Evolutionary conservation across 306 rosid genomes (phyloP), one percentile per base, ranked within the genome.

Genomic region (Acacia crassicarpa): DNA sequence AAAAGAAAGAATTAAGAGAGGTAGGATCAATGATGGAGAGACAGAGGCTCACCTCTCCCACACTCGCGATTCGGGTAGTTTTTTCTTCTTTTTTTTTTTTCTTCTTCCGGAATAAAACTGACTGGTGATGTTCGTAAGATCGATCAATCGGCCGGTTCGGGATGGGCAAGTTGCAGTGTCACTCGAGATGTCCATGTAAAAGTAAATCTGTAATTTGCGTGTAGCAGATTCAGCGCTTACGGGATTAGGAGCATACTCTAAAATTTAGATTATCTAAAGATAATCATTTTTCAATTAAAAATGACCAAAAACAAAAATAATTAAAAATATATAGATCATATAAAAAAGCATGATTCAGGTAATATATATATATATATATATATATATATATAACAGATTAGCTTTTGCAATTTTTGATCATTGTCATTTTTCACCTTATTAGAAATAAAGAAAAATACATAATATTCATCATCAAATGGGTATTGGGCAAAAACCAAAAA

Each of bases 41-140:
- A 33, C 30, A 63, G 67, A 79, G 54, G 63, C 40, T 79, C 45
- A 74, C 67, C 73, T 23, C 15, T 78, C 59, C 38, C 56, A 38
- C 61, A 4, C 9, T 3, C 58, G 82, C 72, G 72, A 84, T 44
- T 74, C 27, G 70, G 87, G 76, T 30, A 70, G 59, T 6, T 72
- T 70, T 30, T 30, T 27, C 1, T 27, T 27, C 1, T 27, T 27
- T 27, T 27, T 27, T 9, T 65, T 85, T 33, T 62, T n/a, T 17
- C 0, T 30, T 0, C 13, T 70, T 62, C 72, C 1, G 38, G 30
- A 44, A 12, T 32, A 67, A 61, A 65, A 9, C 30, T 17, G 73
- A 44, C 27, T 0, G 14, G 54, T n/a, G 74, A n/a, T 12, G 33
- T 46, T 25, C n/a, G 45, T 30, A 44, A 51, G 72, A 58, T 44